Conservation (phyloP, 768 basidiomycete species). For the Clitopilus hobsonii region DNA sequence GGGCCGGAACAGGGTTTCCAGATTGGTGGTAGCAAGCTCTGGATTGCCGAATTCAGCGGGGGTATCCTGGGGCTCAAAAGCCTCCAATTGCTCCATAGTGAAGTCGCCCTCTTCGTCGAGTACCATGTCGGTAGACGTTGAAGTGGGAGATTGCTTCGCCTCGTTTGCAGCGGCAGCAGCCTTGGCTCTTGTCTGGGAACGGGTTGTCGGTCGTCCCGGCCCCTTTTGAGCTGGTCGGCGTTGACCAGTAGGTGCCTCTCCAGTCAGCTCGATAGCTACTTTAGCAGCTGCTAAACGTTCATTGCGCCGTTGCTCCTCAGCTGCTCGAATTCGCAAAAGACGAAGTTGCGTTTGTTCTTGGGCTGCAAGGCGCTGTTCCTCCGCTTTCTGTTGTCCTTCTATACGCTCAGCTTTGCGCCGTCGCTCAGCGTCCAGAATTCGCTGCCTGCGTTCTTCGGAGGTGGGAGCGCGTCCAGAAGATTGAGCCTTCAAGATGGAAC, state of each 20-base stretch:
- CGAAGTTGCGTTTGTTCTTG: background rate
- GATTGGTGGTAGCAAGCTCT: slow-evolving; percentile 17
- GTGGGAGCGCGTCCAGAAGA: background rate
- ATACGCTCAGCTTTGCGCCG: background rate
- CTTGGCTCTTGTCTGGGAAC: background rate
- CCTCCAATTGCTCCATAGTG: slow-evolving; percentile 15
- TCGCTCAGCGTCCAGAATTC: background rate
- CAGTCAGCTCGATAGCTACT: background rate
- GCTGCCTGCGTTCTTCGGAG: background rate
- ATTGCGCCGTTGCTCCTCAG: background rate
- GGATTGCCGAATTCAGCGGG: slow-evolving; percentile 14
- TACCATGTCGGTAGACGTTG: no score
- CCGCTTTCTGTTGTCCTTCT: background rate
- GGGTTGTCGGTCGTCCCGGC: background rate
- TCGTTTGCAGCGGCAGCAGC: background rate
- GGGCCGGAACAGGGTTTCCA: slow-evolving; percentile 18
- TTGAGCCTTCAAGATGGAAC: background rate
- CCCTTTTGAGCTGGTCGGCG: background rate
- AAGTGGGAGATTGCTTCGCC: background rate
- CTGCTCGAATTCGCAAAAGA: background rate
- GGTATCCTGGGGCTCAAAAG: slow-evolving; percentile 15
- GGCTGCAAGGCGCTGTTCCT: background rate
- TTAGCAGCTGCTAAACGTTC: background rate
- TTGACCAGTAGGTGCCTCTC: background rate
- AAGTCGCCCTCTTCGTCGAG: slow-evolving; percentile 10